Conservation (phyloP, 2,329 filamentous ascomycete species). For the Verticillium longisporum region DNA sequence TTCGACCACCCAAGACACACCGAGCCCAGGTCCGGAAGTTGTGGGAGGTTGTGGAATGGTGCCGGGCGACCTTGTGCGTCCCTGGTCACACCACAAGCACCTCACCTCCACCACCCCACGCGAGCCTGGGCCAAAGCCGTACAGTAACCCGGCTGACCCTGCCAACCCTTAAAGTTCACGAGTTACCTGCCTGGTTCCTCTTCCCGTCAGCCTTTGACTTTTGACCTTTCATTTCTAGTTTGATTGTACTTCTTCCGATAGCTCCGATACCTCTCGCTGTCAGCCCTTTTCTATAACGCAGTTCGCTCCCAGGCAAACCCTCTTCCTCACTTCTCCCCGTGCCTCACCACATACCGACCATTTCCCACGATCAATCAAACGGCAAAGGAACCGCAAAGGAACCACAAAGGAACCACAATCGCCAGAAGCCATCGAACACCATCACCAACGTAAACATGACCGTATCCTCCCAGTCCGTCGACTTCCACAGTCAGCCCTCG, state of each 20-base stretch:
- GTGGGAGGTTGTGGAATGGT: not conserved
- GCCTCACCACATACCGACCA: not conserved
- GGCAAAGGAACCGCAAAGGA: not conserved
- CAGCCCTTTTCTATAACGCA: not conserved
- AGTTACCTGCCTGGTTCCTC: not conserved
- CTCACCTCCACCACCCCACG: not conserved
- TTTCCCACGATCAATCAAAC: not conserved
- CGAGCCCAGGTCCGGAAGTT: not conserved
- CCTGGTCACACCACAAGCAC: not conserved
- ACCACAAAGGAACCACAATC: not conserved
- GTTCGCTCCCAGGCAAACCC: not conserved
- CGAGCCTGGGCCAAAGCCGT: not conserved
- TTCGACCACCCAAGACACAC: not conserved
- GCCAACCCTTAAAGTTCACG: not conserved
- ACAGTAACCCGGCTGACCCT: not conserved
- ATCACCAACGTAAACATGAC: not conserved
- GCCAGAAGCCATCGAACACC: not conserved
- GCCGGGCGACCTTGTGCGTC: not conserved
- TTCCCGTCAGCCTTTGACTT: not conserved
- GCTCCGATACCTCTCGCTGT: not conserved
- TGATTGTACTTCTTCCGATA: not conserved
- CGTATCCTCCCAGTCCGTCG: not conserved
- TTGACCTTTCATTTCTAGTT: not conserved
- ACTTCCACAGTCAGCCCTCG: not conserved
- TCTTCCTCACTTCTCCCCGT: not conserved